Evolutionary conservation across 192 early-diverging fungal species (phyloP).

Genomic region (Backusella parvicylindrica): DNA sequence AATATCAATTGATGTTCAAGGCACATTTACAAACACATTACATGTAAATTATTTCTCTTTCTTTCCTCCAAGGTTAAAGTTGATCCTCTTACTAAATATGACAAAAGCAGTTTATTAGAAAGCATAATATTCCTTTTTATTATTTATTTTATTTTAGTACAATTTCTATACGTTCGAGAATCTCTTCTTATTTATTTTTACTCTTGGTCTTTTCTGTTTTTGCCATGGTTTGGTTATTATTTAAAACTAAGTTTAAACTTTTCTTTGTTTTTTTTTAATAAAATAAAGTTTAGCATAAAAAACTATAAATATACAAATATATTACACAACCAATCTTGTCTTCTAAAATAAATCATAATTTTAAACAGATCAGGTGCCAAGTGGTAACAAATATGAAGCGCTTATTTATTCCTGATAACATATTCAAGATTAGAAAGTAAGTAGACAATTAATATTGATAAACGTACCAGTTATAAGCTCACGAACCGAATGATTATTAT

Average conservation of each 20-base stretch:
- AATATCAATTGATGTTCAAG: not conserved
- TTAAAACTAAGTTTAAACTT: not conserved
- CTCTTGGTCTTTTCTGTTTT: conserved; percentile 1
- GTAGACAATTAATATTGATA: not conserved
- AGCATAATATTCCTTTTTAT: not conserved
- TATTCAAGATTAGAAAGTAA: not conserved
- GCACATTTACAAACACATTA: not conserved
- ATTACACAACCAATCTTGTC: not conserved
- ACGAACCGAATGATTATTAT: not conserved
- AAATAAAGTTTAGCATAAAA: not conserved
- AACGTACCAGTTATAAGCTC: not conserved
- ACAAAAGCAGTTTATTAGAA: not conserved
- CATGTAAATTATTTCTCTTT: not conserved
- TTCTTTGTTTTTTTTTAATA: conserved; percentile 9
- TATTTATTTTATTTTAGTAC: not conserved
- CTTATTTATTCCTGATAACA: not conserved
- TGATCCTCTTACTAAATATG: not conserved
- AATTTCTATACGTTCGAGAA: not conserved
- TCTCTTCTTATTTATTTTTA: not conserved
- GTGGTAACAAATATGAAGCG: not conserved
- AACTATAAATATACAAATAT: not conserved
- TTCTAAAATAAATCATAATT: not conserved
- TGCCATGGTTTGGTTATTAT: not conserved
- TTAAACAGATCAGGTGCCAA: not conserved
- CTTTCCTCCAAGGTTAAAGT: not conserved